Percentiles rank a stretch among this genome's conserved stretches.
phyloP scores from a whole-genome alignment of 352 stramenopile species.

The Pythium sp. region DNA sequence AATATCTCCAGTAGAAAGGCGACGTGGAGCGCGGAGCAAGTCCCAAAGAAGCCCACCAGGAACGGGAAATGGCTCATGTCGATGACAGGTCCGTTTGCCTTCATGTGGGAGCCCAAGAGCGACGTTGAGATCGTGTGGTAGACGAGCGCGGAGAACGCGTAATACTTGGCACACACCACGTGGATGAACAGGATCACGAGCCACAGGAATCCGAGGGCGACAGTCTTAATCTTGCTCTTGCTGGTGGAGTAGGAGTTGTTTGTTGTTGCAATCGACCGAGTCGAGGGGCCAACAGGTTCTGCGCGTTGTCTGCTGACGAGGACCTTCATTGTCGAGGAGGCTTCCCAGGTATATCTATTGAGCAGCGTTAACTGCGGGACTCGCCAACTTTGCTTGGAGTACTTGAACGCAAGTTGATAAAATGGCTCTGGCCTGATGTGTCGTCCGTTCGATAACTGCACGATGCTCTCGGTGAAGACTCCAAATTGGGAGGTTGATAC shows the following conservation, averaged over 20 bases:
- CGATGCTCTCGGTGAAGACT: too few species aligned
- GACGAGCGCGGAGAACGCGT: background rate
- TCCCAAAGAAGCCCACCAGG: background rate
- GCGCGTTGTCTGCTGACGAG: too few species aligned
- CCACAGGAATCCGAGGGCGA: background rate
- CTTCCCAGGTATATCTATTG: too few species aligned
- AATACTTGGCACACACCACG: background rate
- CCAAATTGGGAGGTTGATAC: too few species aligned
- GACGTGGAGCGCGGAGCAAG: background rate
- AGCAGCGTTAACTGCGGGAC: too few species aligned
- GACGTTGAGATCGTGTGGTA: background rate
- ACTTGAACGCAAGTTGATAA: too few species aligned
- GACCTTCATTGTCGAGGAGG: too few species aligned
- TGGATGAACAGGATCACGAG: conserved; percentile 1
- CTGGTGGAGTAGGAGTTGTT: background rate
- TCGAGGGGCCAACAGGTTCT: background rate
- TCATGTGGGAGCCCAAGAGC: background rate
- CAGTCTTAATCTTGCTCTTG: background rate
- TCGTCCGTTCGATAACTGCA: too few species aligned
- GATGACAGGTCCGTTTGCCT: background rate
- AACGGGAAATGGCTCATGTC: background rate
- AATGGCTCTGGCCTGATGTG: too few species aligned
- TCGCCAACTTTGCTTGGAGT: too few species aligned
- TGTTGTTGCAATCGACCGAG: background rate
- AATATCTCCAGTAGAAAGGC: background rate